Evolutionary conservation across 306 rosid species (phyloP).

Genomic region (Cyamopsis tetragonoloba): DNA sequence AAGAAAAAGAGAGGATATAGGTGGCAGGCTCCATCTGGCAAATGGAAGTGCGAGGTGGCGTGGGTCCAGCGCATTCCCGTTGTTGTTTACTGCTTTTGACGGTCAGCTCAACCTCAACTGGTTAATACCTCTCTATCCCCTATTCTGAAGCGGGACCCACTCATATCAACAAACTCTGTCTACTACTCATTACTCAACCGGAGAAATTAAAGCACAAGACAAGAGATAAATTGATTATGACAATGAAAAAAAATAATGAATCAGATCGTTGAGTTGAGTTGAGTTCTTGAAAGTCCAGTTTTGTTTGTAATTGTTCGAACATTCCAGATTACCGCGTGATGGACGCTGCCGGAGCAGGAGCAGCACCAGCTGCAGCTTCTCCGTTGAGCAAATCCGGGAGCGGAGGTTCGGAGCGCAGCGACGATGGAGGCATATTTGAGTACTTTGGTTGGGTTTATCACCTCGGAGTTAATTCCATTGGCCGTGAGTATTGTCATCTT

Average conservation of each 20-base stretch:
- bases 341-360: too few relatives aligned
- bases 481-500: conserved; percentile 79
- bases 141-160: not conserved
- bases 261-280: not conserved
- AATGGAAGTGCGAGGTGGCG: not conserved
- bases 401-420: conserved; percentile 34
- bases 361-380: conserved; percentile 18
- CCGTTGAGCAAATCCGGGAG: conserved; percentile 24
- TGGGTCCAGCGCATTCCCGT: not conserved
- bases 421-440: conserved; percentile 49
- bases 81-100: not conserved
- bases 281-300: too few relatives aligned
- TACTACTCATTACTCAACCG: not conserved
- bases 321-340: not conserved
- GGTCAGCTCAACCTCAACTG: not conserved
- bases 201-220: not conserved
- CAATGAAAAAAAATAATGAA: not conserved
- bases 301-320: too few relatives aligned
- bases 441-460: conserved; percentile 90
- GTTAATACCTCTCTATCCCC: not conserved
- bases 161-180: not conserved
- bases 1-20: not conserved
- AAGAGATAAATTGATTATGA: not conserved
- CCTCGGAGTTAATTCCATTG: conserved; percentile 72
- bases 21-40: not conserved